These are phyloP conservation scores for Nothophoma quercina DNA, from an alignment of 2,329 filamentous ascomycete species.

Conservation along the genomic window DNA sequence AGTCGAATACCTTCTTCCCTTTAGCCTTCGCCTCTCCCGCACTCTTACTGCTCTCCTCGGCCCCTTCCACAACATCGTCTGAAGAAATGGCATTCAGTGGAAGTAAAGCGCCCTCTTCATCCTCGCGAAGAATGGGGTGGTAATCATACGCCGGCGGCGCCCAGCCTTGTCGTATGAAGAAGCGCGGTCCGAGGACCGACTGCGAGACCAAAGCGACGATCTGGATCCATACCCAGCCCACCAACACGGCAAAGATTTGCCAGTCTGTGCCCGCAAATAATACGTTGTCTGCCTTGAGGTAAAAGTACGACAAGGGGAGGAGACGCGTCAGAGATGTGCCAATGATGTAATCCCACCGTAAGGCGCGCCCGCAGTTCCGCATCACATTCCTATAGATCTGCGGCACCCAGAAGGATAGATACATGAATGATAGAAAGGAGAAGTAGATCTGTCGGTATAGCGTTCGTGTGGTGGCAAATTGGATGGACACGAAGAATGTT, in stretches of 20 bases:
- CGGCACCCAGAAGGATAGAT: slow-evolving; percentile 90
- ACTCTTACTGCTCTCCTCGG: slow-evolving; percentile 15
- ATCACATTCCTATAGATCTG: slow-evolving; percentile 91
- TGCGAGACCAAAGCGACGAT: slow-evolving; percentile 80
- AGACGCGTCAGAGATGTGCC: slow-evolving; percentile 83
- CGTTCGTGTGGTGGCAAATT: slow-evolving; percentile 65
- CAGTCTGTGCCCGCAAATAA: slow-evolving; percentile 77
- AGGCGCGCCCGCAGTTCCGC: slow-evolving; percentile 88
- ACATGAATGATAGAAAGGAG: slow-evolving; percentile 72
- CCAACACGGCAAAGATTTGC: slow-evolving; percentile 68
- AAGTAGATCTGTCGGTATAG: slow-evolving; percentile 62
- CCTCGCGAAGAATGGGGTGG: slow-evolving; percentile 85
- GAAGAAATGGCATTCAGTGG: slow-evolving; percentile 71
- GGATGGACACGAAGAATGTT: slow-evolving; percentile 66
- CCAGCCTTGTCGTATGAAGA: slow-evolving; percentile 77
- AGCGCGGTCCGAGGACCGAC: slow-evolving; percentile 86
- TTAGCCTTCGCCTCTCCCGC: slow-evolving; percentile 58
- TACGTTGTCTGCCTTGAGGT: slow-evolving; percentile 78
- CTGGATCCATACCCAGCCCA: slow-evolving; percentile 87
- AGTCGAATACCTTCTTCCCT: slow-evolving; percentile 76
- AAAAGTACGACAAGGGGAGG: slow-evolving; percentile 85
- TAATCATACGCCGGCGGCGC: slow-evolving; percentile 86
- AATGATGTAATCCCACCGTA: slow-evolving; percentile 90
- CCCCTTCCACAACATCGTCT: slow-evolving; percentile 11
- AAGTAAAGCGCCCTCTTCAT: slow-evolving; percentile 77